Evolutionary conservation across 2,329 filamentous ascomycete genomes (phyloP).

Genomic region (Apiospora malaysiana): DNA sequence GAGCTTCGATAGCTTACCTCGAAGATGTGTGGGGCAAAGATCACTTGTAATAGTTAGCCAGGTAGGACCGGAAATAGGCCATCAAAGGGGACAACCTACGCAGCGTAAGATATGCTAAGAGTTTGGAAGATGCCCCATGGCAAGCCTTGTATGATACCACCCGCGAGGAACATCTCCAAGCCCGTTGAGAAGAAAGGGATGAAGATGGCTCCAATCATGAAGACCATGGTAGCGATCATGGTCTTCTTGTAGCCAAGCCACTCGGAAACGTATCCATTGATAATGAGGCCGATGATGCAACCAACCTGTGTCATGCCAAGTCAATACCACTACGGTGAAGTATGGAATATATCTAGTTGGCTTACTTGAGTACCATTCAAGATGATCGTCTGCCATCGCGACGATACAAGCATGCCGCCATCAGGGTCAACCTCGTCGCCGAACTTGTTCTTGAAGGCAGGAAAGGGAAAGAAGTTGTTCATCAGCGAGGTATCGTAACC

Average conservation of each 20-base stretch:
- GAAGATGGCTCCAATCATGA: slow-evolving; percentile 25
- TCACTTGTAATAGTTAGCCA: background rate
- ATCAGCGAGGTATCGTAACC: slow-evolving; percentile 25
- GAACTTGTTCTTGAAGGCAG: slow-evolving; percentile 26
- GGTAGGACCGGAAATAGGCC: background rate
- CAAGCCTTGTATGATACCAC: slow-evolving; percentile 25
- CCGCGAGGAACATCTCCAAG: slow-evolving; percentile 25
- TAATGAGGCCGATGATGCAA: slow-evolving; percentile 24
- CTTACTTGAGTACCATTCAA: slow-evolving; percentile 24
- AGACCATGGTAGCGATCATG: slow-evolving; percentile 22
- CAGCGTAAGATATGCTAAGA: slow-evolving; percentile 23
- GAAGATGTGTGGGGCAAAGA: slow-evolving; percentile 24
- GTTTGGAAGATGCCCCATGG: slow-evolving; percentile 28
- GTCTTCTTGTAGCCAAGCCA: slow-evolving; percentile 27
- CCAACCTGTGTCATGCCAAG: slow-evolving; percentile 1
- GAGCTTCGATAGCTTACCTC: slow-evolving; percentile 9
- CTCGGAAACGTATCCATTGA: slow-evolving; percentile 26
- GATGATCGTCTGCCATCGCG: slow-evolving; percentile 26
- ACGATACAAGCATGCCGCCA: slow-evolving; percentile 22
- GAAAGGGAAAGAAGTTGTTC: slow-evolving; percentile 27
- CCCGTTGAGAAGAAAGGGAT: slow-evolving; percentile 26
- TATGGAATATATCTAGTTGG: no score
- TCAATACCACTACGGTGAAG: background rate
- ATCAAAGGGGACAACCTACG: background rate
- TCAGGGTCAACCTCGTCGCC: slow-evolving; percentile 26